phyloP scores from a whole-genome alignment of 768 basidiomycete genomes.

The Guyanaporus albipodus region DNA sequence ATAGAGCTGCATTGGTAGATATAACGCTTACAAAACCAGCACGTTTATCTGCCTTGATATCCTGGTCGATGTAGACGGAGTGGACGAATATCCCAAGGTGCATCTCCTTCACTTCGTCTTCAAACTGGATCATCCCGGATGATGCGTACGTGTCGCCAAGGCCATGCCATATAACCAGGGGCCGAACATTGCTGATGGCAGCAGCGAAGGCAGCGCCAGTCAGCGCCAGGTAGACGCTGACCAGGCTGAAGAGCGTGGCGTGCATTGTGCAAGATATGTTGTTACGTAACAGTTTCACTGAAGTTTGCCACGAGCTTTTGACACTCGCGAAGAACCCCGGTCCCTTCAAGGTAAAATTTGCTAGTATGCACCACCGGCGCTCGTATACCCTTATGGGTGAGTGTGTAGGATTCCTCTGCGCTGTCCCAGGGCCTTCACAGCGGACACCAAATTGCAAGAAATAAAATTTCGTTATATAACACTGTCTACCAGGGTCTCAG shows the following conservation, averaged over 20 bases:
- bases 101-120: conserved; percentile 50
- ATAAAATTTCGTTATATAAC: too few relatives aligned
- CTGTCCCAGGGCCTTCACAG: too few relatives aligned
- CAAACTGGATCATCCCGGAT: conserved; percentile 67
- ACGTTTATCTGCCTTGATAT: conserved; percentile 56
- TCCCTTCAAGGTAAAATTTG: too few relatives aligned
- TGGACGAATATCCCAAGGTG: conserved; percentile 79
- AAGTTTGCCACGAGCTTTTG: too few relatives aligned
- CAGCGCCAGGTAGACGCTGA: conserved; percentile 17
- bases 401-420: too few relatives aligned
- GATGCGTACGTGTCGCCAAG: conserved; percentile 78
- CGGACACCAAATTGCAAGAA: too few relatives aligned
- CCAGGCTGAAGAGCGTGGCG: conserved; percentile 16
- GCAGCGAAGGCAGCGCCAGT: conserved; percentile 9
- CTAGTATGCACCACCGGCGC: too few relatives aligned
- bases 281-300: too few relatives aligned
- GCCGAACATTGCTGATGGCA: conserved; percentile 33
- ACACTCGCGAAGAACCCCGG: too few relatives aligned
- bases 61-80: conserved; percentile 62
- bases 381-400: too few relatives aligned
- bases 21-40: conserved; percentile 66
- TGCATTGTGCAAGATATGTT: neutral
- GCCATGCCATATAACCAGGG: conserved; percentile 77
- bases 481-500: too few relatives aligned
- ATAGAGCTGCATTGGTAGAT: neutral